Evolutionary conservation across 2,329 filamentous ascomycete species (phyloP), one percentile per base, ranked within the genome.

Genomic region (Lachnellula arida): DNA sequence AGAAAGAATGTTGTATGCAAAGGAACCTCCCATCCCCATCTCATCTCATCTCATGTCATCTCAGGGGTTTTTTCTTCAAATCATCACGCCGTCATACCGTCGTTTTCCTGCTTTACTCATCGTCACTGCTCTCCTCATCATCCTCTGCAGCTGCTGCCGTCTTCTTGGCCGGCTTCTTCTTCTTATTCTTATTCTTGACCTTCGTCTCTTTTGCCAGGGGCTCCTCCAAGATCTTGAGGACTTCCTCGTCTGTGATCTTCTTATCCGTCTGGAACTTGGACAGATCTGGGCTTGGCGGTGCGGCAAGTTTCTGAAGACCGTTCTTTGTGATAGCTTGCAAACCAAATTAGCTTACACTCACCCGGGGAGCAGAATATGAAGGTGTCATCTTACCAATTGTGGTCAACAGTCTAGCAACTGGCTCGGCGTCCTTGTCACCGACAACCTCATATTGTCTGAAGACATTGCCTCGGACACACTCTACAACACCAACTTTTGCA

Each of bases 401-500:
- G 60, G 88, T 95, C 76, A 97, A 84, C 51, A 96, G 81, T 69
- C 94, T 85, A 62, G 87, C 91, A 57, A 97, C 93, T 43, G 91
- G 82, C 62, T 89, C 81, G 63, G 82, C 85, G 72, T 97, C 93
- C 76, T 96, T 93, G 72, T 97, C 93, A 61, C 91, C 93, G 60
- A 95, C 89, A 54, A 97, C 86, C 75, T 99, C 94, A 74, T 99
- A 99, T 76, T 95, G 90, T 67, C 94, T 87, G 74, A 99, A 85
- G 56, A 97, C 90, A 70, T 91, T 91, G 68, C 87, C 86, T 68
- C 94, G 89, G 55, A 97, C 93, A 75, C 93, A 97, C 78, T 99
- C 94, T 57, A 97, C 88, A 56, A 97, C 88, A 70, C 94, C 94
- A 76, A 94, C 88, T 88, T 97, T 89, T 58, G 91, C 94, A 63